Conservation (phyloP, 148 eudicot genomes). For the Camellia granthamiana region DNA sequence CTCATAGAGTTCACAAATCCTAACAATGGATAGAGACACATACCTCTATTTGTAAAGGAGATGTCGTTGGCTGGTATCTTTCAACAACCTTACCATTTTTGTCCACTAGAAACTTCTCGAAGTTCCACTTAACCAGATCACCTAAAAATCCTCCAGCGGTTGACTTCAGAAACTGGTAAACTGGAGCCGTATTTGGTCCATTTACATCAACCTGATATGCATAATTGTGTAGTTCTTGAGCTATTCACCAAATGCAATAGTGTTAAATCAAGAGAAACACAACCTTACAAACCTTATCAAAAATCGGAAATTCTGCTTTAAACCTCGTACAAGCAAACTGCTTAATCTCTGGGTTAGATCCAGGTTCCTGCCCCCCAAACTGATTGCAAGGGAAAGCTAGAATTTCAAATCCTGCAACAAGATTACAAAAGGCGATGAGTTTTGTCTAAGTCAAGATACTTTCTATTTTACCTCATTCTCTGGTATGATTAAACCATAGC, state of each 20-base stretch:
- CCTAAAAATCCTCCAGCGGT: constrained; percentile 84
- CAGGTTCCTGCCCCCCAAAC: constrained; percentile 96
- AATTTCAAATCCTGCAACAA: constrained; percentile 75
- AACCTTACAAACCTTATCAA: constrained; percentile 63
- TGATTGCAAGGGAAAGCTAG: constrained; percentile 96
- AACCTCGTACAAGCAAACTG: constrained; percentile 80
- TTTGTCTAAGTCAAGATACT: not conserved
- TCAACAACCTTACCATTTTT: constrained; percentile 85
- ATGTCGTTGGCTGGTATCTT: constrained; percentile 90
- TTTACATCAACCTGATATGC: constrained; percentile 80
- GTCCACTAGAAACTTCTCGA: constrained; percentile 90
- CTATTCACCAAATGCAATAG: not conserved
- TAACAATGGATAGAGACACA: not conserved
- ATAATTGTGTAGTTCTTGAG: not conserved
- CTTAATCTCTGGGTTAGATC: constrained; percentile 82
- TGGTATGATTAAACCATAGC: not conserved
- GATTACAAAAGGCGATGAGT: not conserved
- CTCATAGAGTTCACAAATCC: not conserved
- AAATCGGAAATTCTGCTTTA: constrained; percentile 92
- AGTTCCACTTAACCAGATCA: constrained; percentile 86
- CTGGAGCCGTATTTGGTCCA: constrained; percentile 83
- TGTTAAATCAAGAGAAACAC: not conserved
- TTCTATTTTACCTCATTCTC: not conserved
- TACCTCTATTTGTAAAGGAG: constrained; percentile 92
- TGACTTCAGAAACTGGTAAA: constrained; percentile 86